These are phyloP conservation scores for Tulasnella sp. DNA, from an alignment of 768 basidiomycete species.

Conservation along the genomic window DNA sequence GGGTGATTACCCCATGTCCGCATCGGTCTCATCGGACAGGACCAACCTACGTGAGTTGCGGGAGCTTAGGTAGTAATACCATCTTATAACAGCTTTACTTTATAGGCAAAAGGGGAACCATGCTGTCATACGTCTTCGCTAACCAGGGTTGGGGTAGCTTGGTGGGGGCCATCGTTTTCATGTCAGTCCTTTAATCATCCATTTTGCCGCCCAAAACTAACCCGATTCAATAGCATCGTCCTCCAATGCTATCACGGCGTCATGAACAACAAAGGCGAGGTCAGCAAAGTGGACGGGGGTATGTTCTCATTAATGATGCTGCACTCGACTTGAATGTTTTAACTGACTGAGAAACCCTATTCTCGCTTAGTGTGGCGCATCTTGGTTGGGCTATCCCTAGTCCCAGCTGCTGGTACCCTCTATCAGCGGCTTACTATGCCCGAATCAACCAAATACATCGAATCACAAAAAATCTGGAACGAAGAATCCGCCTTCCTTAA, in stretches of 20 bases:
- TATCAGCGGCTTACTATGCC: conserved; percentile 67
- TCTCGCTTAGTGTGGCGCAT: conserved; percentile 55
- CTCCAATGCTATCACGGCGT: conserved; percentile 50
- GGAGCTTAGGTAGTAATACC: conserved; percentile 32
- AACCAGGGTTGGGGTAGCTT: conserved; percentile 69
- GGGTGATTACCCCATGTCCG: conserved; percentile 72
- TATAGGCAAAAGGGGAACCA: conserved; percentile 48
- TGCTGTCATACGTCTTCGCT: conserved; percentile 67
- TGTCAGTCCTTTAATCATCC: conserved; percentile 22
- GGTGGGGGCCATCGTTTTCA: conserved; percentile 47
- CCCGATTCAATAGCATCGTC: conserved; percentile 31
- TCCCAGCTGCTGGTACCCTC: conserved; percentile 64
- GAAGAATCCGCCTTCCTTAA: not conserved
- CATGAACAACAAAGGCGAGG: conserved; percentile 49
- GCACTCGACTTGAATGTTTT: too few relatives aligned
- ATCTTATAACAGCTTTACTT: conserved; percentile 14
- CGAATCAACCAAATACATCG: conserved; percentile 36
- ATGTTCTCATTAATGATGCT: conserved; percentile 20
- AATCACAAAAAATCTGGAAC: conserved; percentile 34
- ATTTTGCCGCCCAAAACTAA: too few relatives aligned
- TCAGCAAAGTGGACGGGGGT: conserved; percentile 62
- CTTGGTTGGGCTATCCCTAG: conserved; percentile 54
- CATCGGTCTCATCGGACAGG: conserved; percentile 33
- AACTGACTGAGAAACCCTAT: not conserved
- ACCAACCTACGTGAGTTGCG: conserved; percentile 19